Evolutionary conservation across 1,284 basidiomycete genomes (phyloP).

Genomic region (Butyriboletus appendiculatus): DNA sequence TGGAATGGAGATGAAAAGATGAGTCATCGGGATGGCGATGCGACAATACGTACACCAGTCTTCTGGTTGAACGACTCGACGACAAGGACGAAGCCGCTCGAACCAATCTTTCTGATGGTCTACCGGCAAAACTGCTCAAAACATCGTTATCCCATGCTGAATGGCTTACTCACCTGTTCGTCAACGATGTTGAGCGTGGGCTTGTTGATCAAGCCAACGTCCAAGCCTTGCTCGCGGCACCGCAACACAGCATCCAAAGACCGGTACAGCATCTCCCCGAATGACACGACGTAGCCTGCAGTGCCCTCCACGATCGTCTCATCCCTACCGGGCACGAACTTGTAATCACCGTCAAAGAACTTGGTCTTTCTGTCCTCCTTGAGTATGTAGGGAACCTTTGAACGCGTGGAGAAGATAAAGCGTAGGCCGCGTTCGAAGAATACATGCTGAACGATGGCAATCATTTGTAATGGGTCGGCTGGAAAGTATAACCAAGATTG

Average conservation of each 20-base stretch:
- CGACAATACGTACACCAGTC: slow-evolving; percentile 62
- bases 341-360: slow-evolving; percentile 70
- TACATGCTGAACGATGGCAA: slow-evolving; percentile 69
- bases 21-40: neutral
- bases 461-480: slow-evolving; percentile 80
- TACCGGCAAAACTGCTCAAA: slow-evolving; percentile 26
- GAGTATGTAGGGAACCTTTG: slow-evolving; percentile 84
- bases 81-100: slow-evolving; percentile 74
- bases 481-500: slow-evolving; percentile 85
- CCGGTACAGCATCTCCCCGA: slow-evolving; percentile 82
- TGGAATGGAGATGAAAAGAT: neutral
- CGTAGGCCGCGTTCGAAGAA: slow-evolving; percentile 81
- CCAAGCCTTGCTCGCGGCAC: slow-evolving; percentile 66
- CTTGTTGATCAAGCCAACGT: slow-evolving; percentile 86
- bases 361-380: slow-evolving; percentile 69
- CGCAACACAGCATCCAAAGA: slow-evolving; percentile 78
- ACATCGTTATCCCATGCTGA: neutral
- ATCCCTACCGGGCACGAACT: slow-evolving; percentile 82
- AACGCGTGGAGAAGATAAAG: slow-evolving; percentile 84
- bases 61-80: slow-evolving; percentile 87
- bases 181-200: slow-evolving; percentile 80
- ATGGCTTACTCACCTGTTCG: slow-evolving; percentile 54
- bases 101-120: slow-evolving; percentile 69
- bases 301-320: slow-evolving; percentile 71
- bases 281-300: slow-evolving; percentile 76